These are phyloP conservation scores for Coleophoma crateriformis DNA, from an alignment of 2,329 filamentous ascomycete genomes.

Conservation along the genomic window DNA sequence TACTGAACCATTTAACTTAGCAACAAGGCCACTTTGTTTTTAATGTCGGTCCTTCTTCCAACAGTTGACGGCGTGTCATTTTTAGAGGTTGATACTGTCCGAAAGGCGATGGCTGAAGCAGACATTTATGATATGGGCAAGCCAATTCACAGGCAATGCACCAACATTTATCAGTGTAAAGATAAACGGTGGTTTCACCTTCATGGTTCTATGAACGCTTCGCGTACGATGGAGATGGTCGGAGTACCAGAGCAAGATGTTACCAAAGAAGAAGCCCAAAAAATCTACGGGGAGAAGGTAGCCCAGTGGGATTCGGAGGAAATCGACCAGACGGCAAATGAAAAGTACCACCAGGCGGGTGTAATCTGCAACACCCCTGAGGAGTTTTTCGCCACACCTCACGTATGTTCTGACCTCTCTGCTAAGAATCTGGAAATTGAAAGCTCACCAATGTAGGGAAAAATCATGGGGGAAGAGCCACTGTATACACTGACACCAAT, in stretches of 20 bases:
- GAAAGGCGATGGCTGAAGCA: background rate
- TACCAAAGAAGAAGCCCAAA: background rate
- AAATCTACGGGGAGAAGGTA: background rate
- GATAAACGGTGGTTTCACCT: background rate
- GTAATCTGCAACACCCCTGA: conserved; percentile 1
- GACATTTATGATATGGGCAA: no score
- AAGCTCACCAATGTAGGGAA: background rate
- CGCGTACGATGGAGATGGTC: background rate
- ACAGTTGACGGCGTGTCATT: no score
- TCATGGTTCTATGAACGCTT: background rate
- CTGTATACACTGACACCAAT: background rate
- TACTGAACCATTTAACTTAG: no score
- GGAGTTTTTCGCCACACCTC: background rate
- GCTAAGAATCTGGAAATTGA: no score
- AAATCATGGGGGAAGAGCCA: background rate
- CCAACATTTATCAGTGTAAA: background rate
- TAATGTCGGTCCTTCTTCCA: no score
- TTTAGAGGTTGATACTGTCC: background rate
- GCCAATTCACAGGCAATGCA: no score
- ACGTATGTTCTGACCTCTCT: background rate
- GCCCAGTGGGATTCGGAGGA: background rate
- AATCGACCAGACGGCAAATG: background rate
- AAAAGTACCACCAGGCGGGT: conserved; percentile 1
- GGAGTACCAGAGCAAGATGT: background rate
- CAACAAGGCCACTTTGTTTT: no score